Base-by-base conservation (phyloP, 2,329 filamentous ascomycete species). In the Pestalotiopsis sp. region DNA sequence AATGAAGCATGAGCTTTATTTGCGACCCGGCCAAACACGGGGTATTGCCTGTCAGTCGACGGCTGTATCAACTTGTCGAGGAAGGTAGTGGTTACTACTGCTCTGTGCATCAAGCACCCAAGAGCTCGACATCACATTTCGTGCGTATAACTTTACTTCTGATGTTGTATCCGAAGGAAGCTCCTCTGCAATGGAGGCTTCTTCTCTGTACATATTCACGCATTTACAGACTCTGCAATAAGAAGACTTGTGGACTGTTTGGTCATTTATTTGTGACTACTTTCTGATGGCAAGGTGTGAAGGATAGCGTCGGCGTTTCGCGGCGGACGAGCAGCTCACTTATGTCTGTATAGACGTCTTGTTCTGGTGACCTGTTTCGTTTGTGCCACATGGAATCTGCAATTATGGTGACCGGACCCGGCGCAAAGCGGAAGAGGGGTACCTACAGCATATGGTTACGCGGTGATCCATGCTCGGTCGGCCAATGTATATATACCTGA, bases 401-500 rank as follows among this genome's bases (percentile, higher is more conserved):
- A 17, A 52, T 52, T 52, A 9, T 20, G 9, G 45, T 52, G 45
- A 20, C 17, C 45, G 20, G 45, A 52, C 45, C 31, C 59, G 59
- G 31, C 20, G n/a, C 27, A 62, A 62, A 62, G 59, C 59, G 59
- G 31, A 36, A 13, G 56, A 62, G 59, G 25, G 27, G 59, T 31
- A 62, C 14, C 17, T 36, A 14, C 14, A 36, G n/a, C 25, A 31
- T 20, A n/a, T 62, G 23, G 23, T n/a, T 12, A 12, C 25, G 25
- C 57, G 20, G 45, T 52, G 45, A 52, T 52, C n/a, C 45, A 52
- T n/a, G 20, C 45, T 52, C 45, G n/a, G 45, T 52, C 57, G 13
- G 27, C n/a, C 40, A 27, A 66, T 66, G 63, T 66, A 66, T 23
- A 66, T 66, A 57, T 66, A 66, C 63, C 31, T 66, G 25, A 66